Conservation (phyloP, 2,329 filamentous ascomycete species). For the Colletotrichum coccodes region DNA sequence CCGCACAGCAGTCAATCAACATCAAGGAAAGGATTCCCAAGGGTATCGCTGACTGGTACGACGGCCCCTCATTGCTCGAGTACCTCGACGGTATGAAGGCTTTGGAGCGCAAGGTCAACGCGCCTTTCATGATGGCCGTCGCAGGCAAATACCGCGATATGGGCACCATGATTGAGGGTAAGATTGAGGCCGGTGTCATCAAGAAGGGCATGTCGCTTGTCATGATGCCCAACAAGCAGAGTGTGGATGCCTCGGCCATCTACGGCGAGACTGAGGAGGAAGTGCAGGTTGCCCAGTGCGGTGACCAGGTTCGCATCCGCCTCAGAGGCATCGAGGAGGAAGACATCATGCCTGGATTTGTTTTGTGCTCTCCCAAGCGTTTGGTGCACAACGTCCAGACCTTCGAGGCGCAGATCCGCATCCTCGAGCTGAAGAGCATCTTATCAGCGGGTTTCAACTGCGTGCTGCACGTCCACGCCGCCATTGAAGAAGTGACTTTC, state of each 20-base stretch:
- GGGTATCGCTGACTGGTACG: constrained; percentile 82
- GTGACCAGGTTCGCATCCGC: constrained; percentile 93
- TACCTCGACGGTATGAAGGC: constrained; percentile 95
- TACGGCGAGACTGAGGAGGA: constrained; percentile 98
- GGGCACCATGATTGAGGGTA: constrained; percentile 97
- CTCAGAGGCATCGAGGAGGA: constrained; percentile 97
- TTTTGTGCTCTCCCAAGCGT: constrained; percentile 93
- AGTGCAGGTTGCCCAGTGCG: constrained; percentile 81
- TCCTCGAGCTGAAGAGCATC: constrained; percentile 94
- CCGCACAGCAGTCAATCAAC: constrained; percentile 84
- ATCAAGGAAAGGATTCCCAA: constrained; percentile 90
- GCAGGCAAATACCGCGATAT: constrained; percentile 97
- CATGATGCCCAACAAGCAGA: constrained; percentile 95
- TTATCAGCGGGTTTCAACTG: constrained; percentile 96
- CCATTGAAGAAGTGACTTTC: constrained; percentile 97
- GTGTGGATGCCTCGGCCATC: constrained; percentile 82
- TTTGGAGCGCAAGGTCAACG: constrained; percentile 94
- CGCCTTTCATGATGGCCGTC: constrained; percentile 99
- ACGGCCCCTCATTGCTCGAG: constrained; percentile 90
- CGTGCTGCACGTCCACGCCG: constrained; percentile 95
- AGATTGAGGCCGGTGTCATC: constrained; percentile 93
- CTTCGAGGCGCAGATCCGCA: constrained; percentile 97
- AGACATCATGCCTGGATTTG: constrained; percentile 94
- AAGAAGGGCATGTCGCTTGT: constrained; percentile 88
- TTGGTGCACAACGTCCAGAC: constrained; percentile 88